Base-by-base conservation (phyloP, 768 basidiomycete species). In the Ephemerocybe angulata region DNA sequence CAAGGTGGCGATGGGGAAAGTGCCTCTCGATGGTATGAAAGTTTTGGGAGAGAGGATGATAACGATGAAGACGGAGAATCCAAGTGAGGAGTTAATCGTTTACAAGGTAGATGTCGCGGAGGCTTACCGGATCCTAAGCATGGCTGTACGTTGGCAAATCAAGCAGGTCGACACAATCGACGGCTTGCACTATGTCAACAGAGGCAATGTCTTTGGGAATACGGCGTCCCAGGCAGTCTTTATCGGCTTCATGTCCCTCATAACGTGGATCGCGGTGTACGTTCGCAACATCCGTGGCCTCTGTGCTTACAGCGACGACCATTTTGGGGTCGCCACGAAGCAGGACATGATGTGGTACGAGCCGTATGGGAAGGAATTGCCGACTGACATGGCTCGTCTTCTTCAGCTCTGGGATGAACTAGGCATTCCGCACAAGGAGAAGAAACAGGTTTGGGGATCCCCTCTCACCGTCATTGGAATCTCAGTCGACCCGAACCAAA, bases 401-500 rank as follows among this genome's bases (percentile, higher is more conserved):
- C 65, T 79, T 0, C 24, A 22, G 0, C 67, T 79, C 0, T 77
- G 71, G 71, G 77, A 80, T 55, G 42, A 62, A 0, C 48, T 78
- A 0, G 67, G 72, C 0, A 56, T 77, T 0, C 77, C 76, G 0
- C 76, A 79, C 55, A 66, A 71, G 8, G 28, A 63, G 2, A 21
- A 50, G 2, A 80, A 81, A 57, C 78, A 82, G 46, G 8, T 73
- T n/a, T n/a, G n/a, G n/a, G n/a, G n/a, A n/a, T n/a, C n/a, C n/a
- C n/a, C n/a, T n/a, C n/a, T n/a, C n/a, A n/a, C n/a, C n/a, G n/a
- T n/a, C n/a, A n/a, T n/a, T n/a, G n/a, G n/a, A n/a, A n/a, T n/a
- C n/a, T n/a, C n/a, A n/a, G n/a, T n/a, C n/a, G n/a, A n/a, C n/a
- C n/a, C n/a, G n/a, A n/a, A n/a, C n/a, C n/a, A n/a, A n/a, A n/a